Base-by-base conservation (phyloP, 2,329 filamentous ascomycete species). In the Pestalotiopsis sp. region DNA sequence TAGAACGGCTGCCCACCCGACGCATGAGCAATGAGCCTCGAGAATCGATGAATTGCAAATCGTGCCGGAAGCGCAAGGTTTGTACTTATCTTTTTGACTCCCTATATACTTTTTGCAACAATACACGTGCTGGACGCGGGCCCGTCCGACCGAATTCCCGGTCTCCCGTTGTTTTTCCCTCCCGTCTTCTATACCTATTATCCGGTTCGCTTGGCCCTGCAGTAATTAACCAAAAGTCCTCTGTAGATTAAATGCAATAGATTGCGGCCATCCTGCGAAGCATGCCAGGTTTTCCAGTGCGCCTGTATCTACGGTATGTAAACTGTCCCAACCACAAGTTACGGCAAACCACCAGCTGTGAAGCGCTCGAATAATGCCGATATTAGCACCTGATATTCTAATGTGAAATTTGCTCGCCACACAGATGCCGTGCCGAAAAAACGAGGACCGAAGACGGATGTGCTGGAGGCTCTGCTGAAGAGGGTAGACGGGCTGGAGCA, bases 21-120 rank as follows among this genome's bases (percentile, higher is more conserved):
- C 89, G 91, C 56, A 84, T 89, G 80, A 89, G 86, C 79, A 91
- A 88, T 74, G 92, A 96, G 78, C 92, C 92, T 55, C 74, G 76
- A 66, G 94, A 97, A 83, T 92, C 92, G 40, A 97, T 97, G 94
- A 97, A 97, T 79, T 97, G 94, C 88, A 97, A 97, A 80, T 96
- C 93, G 67, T 97, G 94, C 83, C 89, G 94, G 73, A 97, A 97
- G 81, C 87, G 94, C 82, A 97, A 97, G 91, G 93, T 95, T 80
- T 61, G 82, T 75, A 65, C 67, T 61, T 38, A n/a, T 52, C 17
- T n/a, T 52, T 52, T n/a, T 52, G 14, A 9, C 20, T n/a, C 44
- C 44, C 48, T 57, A 30, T 26, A 39, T 11, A 11, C 20, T 35
- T 61, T 20, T 48, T 48, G n/a, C 20, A 52, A 52, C 30, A 62